phyloP scores from a whole-genome alignment of 345 rosid species.

The thale cress (Arabidopsis thaliana) region DNA sequence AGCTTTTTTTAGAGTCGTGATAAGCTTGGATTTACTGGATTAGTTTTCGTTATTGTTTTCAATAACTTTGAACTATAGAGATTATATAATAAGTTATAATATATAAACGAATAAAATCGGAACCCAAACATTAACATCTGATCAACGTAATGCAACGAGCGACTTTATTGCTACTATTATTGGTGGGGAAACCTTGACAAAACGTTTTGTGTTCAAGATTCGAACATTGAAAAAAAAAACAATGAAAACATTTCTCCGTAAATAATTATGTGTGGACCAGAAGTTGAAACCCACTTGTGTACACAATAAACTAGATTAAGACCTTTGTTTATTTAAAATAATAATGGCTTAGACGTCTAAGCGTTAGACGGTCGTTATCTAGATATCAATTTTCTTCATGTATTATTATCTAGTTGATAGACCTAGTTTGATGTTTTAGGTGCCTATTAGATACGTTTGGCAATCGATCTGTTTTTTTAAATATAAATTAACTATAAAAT shows the following conservation, averaged over 20 bases:
- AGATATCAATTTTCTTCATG: not conserved
- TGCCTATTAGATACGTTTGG: slow-evolving; percentile 8
- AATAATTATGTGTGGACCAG: slow-evolving; percentile 5
- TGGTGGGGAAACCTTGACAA: slow-evolving; percentile 15
- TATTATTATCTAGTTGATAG: not conserved
- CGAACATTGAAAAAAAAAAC: slow-evolving; percentile 7
- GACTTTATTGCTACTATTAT: slow-evolving; percentile 16
- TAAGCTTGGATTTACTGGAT: not conserved
- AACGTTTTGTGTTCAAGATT: slow-evolving; percentile 12
- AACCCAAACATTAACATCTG: slow-evolving; percentile 10
- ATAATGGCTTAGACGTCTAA: slow-evolving; percentile 9
- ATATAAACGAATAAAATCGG: too few relatives aligned
- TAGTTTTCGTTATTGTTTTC: too few relatives aligned
- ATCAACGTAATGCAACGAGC: slow-evolving; percentile 8
- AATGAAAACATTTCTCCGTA: not conserved
- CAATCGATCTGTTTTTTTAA: not conserved
- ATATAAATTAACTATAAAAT: not conserved
- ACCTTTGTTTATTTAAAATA: not conserved
- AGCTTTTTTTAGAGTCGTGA: not conserved
- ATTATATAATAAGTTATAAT: too few relatives aligned
- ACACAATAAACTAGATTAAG: slow-evolving; percentile 14
- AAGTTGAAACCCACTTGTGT: slow-evolving; percentile 26
- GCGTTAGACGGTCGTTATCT: slow-evolving; percentile 18
- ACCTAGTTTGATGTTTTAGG: slow-evolving; percentile 22
- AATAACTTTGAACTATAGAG: too few relatives aligned